These are phyloP conservation scores for Thielaviopsis euricoi DNA, from an alignment of 2,329 filamentous ascomycete species.

Conservation along the genomic window DNA sequence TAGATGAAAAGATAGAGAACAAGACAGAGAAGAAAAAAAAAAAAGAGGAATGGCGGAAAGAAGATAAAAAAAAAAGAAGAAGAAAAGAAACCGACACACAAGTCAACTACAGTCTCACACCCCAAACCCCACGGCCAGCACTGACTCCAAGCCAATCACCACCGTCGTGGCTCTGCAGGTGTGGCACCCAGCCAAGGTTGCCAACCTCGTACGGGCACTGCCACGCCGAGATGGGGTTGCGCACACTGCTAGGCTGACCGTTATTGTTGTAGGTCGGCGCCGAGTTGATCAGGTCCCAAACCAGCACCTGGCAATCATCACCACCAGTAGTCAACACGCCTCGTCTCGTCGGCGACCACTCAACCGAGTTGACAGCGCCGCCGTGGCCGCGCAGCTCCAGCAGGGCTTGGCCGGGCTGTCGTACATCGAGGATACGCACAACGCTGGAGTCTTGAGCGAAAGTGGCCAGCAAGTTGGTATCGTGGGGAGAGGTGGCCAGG, in stretches of 20 bases:
- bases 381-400: conserved; percentile 83
- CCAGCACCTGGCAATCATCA: conserved; percentile 78
- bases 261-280: conserved; percentile 35
- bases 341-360: conserved; percentile 80
- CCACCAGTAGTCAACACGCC: conserved; percentile 82
- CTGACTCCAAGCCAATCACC: conserved; percentile 76
- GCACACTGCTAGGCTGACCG: conserved; percentile 37
- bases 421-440: conserved; percentile 88
- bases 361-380: conserved; percentile 75
- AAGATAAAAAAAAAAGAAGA: not conserved
- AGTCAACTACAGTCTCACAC: conserved; percentile 31
- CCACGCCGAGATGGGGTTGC: conserved; percentile 61
- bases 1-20: not conserved
- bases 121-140: conserved; percentile 68
- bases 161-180: conserved; percentile 47
- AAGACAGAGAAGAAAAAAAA: not conserved
- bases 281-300: conserved; percentile 78
- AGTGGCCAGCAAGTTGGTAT: conserved; percentile 89
- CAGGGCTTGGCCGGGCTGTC: conserved; percentile 87
- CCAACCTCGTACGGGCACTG: conserved; percentile 75
- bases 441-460: conserved; percentile 87
- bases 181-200: conserved; percentile 73
- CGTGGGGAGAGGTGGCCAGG: conserved; percentile 81
- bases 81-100: not conserved
- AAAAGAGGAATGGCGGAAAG: not conserved